phyloP scores from a whole-genome alignment of 2,329 filamentous ascomycete species.

The Fusarium temperatum region DNA sequence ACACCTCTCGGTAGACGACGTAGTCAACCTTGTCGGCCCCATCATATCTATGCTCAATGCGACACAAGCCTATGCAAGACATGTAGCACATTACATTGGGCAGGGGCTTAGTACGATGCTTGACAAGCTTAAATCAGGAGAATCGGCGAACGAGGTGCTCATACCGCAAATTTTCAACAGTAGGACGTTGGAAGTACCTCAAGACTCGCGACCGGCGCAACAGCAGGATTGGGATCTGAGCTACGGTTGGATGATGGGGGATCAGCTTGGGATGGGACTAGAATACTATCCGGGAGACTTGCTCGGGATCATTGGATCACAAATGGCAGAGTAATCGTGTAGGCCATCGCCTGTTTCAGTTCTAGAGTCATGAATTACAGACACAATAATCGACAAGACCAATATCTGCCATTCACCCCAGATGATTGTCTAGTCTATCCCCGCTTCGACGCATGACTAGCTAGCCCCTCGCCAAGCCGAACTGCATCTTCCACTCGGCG shows the following conservation, averaged over 20 bases:
- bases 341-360: not conserved
- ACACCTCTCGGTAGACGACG: not conserved
- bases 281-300: not conserved
- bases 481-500: not conserved
- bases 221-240: not conserved
- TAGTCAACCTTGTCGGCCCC: not conserved
- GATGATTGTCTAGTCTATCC: not conserved
- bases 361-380: not conserved
- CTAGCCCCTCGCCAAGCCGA: not conserved
- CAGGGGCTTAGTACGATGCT: not conserved
- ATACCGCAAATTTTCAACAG: not conserved
- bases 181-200: not conserved
- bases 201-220: not conserved
- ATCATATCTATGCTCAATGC: not conserved
- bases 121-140: not conserved
- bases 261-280: not conserved
- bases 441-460: not conserved
- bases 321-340: not conserved
- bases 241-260: not conserved
- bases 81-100: not conserved
- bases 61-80: not conserved
- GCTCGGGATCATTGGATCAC: not conserved
- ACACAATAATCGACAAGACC: not conserved
- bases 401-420: not conserved
- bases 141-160: not conserved